These are phyloP conservation scores for Debaryomyces sp. DNA, from an alignment of 1,139 yeast species.

Conservation along the genomic window DNA sequence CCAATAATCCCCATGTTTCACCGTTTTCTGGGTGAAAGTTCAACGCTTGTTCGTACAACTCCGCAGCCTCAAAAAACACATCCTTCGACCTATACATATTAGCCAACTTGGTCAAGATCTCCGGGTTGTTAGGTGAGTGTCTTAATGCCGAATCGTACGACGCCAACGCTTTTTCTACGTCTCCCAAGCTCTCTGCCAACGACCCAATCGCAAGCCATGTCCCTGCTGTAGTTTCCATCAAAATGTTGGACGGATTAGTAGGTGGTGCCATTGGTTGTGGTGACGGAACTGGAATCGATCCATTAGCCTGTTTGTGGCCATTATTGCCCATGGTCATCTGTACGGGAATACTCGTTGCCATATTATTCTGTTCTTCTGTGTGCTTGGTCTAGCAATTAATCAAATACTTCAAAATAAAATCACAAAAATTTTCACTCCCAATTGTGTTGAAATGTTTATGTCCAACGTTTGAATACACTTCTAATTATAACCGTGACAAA, in stretches of 20 bases:
- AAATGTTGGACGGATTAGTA: conserved; percentile 19
- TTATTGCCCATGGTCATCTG: conserved; percentile 18
- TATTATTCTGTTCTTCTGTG: not conserved
- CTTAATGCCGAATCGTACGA: conserved; percentile 91
- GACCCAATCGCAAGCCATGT: conserved; percentile 94
- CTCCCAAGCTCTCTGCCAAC: conserved; percentile 87
- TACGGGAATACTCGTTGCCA: conserved; percentile 23
- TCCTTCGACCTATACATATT: conserved; percentile 87
- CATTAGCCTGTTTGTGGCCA: conserved; percentile 19
- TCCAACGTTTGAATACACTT: not conserved
- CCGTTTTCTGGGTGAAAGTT: conserved; percentile 85
- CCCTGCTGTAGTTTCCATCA: conserved; percentile 76
- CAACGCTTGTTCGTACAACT: conserved; percentile 84
- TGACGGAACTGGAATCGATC: conserved; percentile 16
- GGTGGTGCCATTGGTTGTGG: conserved; percentile 16
- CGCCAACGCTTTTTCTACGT: conserved; percentile 83
- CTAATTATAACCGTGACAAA: not conserved
- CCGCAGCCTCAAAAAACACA: conserved; percentile 91
- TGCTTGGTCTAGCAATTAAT: not conserved
- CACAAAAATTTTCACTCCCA: not conserved
- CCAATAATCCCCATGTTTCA: conserved; percentile 95
- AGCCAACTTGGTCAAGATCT: conserved; percentile 83
- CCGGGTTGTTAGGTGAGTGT: conserved; percentile 83
- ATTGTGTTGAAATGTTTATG: not conserved
- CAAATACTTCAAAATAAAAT: not conserved